phyloP scores from a whole-genome alignment of 225 moss, liverwort and hornwort genomes.

The Rhytidiadelphus loreus region DNA sequence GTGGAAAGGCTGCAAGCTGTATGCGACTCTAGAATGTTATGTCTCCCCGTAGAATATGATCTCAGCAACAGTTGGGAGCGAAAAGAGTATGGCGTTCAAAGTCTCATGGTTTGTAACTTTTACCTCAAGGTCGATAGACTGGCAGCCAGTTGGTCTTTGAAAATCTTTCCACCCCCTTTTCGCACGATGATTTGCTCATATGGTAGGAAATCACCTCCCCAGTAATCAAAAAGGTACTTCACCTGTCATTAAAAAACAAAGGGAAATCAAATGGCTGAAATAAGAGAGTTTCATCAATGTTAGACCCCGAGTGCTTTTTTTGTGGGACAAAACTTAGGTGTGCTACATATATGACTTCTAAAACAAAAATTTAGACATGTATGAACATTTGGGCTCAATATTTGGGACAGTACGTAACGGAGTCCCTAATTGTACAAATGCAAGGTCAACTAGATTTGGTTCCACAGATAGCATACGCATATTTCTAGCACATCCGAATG shows the following conservation, averaged over 20 bases:
- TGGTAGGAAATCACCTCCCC: constrained; percentile 38
- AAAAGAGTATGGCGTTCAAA: not conserved
- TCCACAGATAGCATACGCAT: not conserved
- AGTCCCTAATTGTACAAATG: not conserved
- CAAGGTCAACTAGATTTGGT: not conserved
- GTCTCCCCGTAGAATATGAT: not conserved
- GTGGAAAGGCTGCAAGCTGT: not conserved
- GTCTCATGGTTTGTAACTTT: not conserved
- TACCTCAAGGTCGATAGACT: constrained; percentile 29
- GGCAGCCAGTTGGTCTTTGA: constrained; percentile 33
- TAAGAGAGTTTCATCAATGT: not conserved
- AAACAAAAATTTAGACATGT: not conserved
- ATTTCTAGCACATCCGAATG: not conserved
- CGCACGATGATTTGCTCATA: constrained; percentile 30
- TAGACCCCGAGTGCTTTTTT: not conserved
- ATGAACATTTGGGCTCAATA: not conserved
- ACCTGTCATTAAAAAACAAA: constrained; percentile 1
- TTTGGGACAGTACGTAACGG: not conserved
- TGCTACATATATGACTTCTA: not conserved
- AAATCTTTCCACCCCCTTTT: constrained; percentile 28
- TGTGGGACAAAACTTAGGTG: not conserved
- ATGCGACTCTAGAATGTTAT: not conserved
- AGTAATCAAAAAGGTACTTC: constrained; percentile 31
- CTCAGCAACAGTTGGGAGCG: not conserved
- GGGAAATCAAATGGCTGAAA: not conserved